Percentiles rank a stretch among this genome's conserved stretches.
phyloP scores from a whole-genome alignment of 1,284 basidiomycete genomes.

The Cryptococcus depauperatus region DNA sequence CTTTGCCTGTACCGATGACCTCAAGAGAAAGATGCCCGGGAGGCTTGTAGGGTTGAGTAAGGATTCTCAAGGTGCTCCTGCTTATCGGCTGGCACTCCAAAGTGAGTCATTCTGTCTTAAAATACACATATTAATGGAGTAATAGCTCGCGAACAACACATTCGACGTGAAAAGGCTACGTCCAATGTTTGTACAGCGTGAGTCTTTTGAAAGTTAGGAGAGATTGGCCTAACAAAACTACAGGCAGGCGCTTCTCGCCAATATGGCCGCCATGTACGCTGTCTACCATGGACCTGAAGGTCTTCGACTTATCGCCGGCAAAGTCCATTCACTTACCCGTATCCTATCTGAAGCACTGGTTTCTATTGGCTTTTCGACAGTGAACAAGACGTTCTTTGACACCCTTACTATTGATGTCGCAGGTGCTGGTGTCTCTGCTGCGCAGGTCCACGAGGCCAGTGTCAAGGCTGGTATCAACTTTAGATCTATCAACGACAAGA shows the following conservation, averaged over 20 bases:
- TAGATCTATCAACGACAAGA: slow-evolving; percentile 64
- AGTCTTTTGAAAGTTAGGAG: slow-evolving; percentile 5
- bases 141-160: slow-evolving; percentile 90
- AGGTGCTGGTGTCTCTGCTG: slow-evolving; percentile 50
- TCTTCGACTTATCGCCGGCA: slow-evolving; percentile 74
- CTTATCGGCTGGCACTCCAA: slow-evolving; percentile 88
- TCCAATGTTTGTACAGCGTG: slow-evolving; percentile 78
- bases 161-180: slow-evolving; percentile 89
- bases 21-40: slow-evolving; percentile 97
- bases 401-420: slow-evolving; percentile 79
- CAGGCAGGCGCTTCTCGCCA: slow-evolving; percentile 85
- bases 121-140: neutral
- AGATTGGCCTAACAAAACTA: slow-evolving; percentile 1
- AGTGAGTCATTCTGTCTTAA: slow-evolving; percentile 52
- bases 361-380: slow-evolving; percentile 58
- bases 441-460: slow-evolving; percentile 63
- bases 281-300: slow-evolving; percentile 92
- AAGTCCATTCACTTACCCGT: slow-evolving; percentile 81
- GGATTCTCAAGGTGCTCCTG: slow-evolving; percentile 73
- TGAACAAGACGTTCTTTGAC: slow-evolving; percentile 74
- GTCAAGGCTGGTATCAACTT: slow-evolving; percentile 70
- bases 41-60: slow-evolving; percentile 84
- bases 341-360: slow-evolving; percentile 66
- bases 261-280: slow-evolving; percentile 96
- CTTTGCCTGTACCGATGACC: slow-evolving; percentile 84